Evolutionary conservation across 495 filamentous ascomycete species (phyloP).

Genomic region (Umbilicaria muhlenbergii): DNA sequence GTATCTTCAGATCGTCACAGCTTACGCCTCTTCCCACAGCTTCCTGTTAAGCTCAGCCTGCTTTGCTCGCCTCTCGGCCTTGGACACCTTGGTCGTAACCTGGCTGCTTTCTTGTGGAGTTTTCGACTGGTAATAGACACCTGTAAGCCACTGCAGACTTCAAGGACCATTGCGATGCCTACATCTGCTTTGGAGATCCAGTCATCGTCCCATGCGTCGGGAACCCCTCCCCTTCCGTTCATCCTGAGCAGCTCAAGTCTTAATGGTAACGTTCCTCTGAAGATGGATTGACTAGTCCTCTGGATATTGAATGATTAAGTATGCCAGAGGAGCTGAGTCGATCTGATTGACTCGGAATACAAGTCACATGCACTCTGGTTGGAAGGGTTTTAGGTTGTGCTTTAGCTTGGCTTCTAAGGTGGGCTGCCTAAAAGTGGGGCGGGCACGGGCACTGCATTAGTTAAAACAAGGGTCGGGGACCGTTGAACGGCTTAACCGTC

Average conservation of each 20-base stretch:
- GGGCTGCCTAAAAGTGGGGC: too few species aligned
- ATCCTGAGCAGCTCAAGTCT: conserved; percentile 18
- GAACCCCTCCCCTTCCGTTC: conserved; percentile 37
- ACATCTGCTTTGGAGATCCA: conserved; percentile 73
- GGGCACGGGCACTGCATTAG: too few species aligned
- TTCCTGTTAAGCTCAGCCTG: conserved; percentile 70
- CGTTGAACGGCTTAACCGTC: too few species aligned
- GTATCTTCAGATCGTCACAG: conserved; percentile 3
- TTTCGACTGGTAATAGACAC: background rate
- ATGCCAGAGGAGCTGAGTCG: background rate
- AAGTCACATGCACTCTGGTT: too few species aligned
- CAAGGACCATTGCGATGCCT: conserved; percentile 10
- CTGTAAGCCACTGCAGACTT: background rate
- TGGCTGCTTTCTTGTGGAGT: conserved; percentile 25
- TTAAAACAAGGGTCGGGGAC: too few species aligned
- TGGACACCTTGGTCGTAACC: conserved; percentile 38
- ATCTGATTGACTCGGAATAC: too few species aligned
- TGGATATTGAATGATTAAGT: background rate
- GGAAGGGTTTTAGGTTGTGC: too few species aligned
- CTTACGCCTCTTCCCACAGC: conserved; percentile 81
- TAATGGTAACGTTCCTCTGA: too few species aligned
- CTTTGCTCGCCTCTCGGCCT: conserved; percentile 61
- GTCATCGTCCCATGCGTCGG: conserved; percentile 84
- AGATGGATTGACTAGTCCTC: too few species aligned
- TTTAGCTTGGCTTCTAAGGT: too few species aligned